Base-by-base conservation (phyloP, 2,329 filamentous ascomycete species). In the Exophiala lecanii-corni region DNA sequence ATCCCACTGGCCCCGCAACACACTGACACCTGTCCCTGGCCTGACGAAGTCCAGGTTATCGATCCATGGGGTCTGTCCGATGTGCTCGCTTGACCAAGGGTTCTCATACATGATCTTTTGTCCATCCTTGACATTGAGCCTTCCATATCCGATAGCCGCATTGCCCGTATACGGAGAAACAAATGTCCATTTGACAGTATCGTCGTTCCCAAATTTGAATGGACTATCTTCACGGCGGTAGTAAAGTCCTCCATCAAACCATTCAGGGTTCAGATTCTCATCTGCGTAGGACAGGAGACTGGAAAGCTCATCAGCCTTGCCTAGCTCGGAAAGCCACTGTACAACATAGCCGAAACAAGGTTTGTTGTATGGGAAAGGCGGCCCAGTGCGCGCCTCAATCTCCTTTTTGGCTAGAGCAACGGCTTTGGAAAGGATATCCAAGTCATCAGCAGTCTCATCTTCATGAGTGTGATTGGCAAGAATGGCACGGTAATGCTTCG, bases 241-340 rank as follows among this genome's bases (percentile, higher is more conserved):
- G 45, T 39, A 49, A 12, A 49, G 36, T 5, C 49, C 49, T 18
- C 49, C 49, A 12, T 49, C 37, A 15, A 49, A 45, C 45, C 49
- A 51, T 15, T 32, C 41, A 2, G 49, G 49, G 9, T 46, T 40
- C 2, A 51, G 38, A 18, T 46, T 19, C 4, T 34, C 13, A 32
- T 51, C 49, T 4, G 45, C 45, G 16, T 45, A 51, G 6, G 38
- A 28, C 2, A 51, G 39, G 5, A 51, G 36, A 13, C 36, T 45
- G 10, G 43, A 21, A 19, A 51, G 45, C 17, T 46, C 41, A 15
- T 34, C 31, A 10, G 20, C 38, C 17, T 43, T 36, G 12, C 49
- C 49, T 5, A 51, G 42, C 23, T 51, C 49, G 2, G 64, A 68
- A 5, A 62, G 49, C 62, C 61, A 63, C 38, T 62, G 49, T 2